Evolutionary conservation across 106 monocot genomes (phyloP).

Genomic region (Dendrobium nobile): DNA sequence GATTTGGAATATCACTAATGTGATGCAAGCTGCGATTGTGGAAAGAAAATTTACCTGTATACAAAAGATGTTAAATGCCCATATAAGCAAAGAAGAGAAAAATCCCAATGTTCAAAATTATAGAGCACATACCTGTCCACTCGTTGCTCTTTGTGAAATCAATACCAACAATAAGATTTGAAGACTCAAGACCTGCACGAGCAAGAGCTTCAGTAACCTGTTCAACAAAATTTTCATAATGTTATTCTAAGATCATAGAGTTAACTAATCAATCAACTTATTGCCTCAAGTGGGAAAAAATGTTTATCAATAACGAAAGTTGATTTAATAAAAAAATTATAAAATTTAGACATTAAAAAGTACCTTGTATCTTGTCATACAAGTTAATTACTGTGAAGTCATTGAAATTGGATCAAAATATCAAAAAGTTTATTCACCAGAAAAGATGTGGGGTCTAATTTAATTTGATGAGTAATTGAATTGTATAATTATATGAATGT

Average conservation of each 20-base stretch:
- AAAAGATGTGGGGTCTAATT: background rate
- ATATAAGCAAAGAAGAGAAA: background rate
- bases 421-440: background rate
- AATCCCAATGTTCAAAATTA: background rate
- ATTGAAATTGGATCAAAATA: background rate
- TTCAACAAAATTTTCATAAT: background rate
- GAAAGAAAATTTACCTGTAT: constrained; percentile 55
- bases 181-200: constrained; percentile 68
- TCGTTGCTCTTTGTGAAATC: constrained; percentile 94
- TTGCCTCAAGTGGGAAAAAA: background rate
- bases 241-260: background rate
- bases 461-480: no score
- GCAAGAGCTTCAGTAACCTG: constrained; percentile 67
- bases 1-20: constrained; percentile 43
- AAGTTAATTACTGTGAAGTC: background rate
- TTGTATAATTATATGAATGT: background rate
- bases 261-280: background rate
- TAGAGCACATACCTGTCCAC: constrained; percentile 57
- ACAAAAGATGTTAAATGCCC: constrained; percentile 1
- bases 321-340: background rate
- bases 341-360: background rate
- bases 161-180: constrained; percentile 77
- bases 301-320: background rate
- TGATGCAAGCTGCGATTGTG: constrained; percentile 53
- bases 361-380: background rate